Percentiles rank a stretch among this genome's conserved stretches.
Evolutionary conservation across 2,329 filamentous ascomycete genomes (phyloP).

Genomic region (Aspergillus texensis): DNA sequence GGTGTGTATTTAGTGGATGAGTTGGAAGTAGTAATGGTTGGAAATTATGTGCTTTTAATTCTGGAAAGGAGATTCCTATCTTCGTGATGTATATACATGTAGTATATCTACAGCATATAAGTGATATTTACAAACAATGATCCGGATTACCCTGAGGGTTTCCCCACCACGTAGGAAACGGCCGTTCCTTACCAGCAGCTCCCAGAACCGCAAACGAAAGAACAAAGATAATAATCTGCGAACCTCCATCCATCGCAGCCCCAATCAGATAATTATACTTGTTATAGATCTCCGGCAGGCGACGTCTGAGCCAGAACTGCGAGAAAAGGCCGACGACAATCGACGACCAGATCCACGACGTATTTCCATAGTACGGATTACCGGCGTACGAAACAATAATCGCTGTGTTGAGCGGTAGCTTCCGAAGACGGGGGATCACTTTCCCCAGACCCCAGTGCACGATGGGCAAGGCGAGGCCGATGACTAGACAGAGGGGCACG

Average conservation of each 20-base stretch:
- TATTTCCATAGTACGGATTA: neutral
- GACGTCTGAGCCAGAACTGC: constrained; percentile 42
- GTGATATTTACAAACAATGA: neutral
- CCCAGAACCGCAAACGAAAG: constrained; percentile 50
- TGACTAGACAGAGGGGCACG: constrained; percentile 54
- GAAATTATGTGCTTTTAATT: neutral
- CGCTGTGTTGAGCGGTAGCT: neutral
- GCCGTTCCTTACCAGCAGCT: constrained; percentile 40
- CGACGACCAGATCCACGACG: constrained; percentile 14
- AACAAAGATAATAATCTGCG: constrained; percentile 46
- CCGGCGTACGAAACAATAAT: neutral
- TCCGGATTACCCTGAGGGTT: neutral
- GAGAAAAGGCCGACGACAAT: constrained; percentile 25
- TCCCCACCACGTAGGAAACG: constrained; percentile 44
- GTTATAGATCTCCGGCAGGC: constrained; percentile 41
- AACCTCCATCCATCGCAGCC: constrained; percentile 45
- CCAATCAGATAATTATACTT: constrained; percentile 48
- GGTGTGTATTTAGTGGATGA: too few relatives aligned
- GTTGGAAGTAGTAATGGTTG: too few relatives aligned
- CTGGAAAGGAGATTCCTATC: neutral
- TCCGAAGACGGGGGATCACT: constrained; percentile 2
- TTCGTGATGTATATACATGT: neutral
- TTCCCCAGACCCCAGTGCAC: constrained; percentile 43
- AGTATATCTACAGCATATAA: neutral
- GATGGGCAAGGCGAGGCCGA: constrained; percentile 51